Base-by-base conservation (phyloP, 192 early-diverging fungal genomes). In the Lobosporangium transversale region DNA sequence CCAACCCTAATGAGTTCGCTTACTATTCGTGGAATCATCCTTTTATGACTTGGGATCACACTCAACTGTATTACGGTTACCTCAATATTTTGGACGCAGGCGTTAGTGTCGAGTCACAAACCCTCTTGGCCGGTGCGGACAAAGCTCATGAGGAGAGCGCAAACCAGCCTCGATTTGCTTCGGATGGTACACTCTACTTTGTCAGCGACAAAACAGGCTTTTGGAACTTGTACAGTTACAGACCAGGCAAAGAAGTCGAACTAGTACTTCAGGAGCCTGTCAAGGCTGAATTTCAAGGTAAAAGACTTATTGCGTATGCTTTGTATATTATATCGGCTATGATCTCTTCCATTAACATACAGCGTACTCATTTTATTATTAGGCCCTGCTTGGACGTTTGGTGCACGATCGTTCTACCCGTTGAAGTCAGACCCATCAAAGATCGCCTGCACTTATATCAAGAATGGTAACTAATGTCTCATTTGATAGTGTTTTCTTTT, bases 31-130 rank as follows among this genome's bases (percentile, higher is more conserved):
- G 92, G 93, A 76, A 85, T 55, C 89, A 93, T 37, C 91, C 90
- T 0, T 85, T 87, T 66, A 93, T 94, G 93, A 90, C 87, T 50
- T 93, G 93, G 93, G 89, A 92, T 58, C 84, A 80, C 36, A 91
- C 93, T 1, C 74, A 79, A 30, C 71, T 93, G 24, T 79, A 84
- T 62, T 71, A 83, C 37, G 86, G 78, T 24, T 49, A 59, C 18
- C 51, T 89, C 44, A 37, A 55, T n/a, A 67, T 76, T 54, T 62
- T 53, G 3, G 65, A 62, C 18, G 21, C 23, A 0, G 11, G 36
- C 8, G 29, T 76, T 53, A 76, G 45, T 14, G 23, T 76, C 27
- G 73, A 37, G 0, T 76, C 73, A 6, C 63, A 76, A 53, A 62
- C 10, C 0, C 59, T 76, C 18, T 35, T 76, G 31, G 73, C 58